Evolutionary conservation across 2,329 filamentous ascomycete species (phyloP).

Genomic region (Triangularia verruculosa): DNA sequence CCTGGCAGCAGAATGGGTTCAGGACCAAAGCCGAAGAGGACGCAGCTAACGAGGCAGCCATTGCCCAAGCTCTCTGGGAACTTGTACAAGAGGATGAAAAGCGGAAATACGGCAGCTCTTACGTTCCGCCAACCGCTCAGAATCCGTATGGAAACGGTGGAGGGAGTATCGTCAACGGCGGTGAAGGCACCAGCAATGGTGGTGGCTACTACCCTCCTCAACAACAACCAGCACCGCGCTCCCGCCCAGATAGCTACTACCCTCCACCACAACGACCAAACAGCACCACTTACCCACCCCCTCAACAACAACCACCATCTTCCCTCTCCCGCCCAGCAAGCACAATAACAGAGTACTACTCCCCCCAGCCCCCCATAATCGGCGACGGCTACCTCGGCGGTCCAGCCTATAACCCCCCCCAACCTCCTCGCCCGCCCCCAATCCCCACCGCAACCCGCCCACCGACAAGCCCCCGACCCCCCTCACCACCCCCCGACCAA

Average conservation of each 20-base stretch:
- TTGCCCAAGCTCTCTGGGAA: conserved; percentile 81
- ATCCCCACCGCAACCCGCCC: conserved; percentile 15
- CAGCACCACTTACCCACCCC: neutral
- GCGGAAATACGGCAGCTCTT: conserved; percentile 51
- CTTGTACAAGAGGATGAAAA: conserved; percentile 76
- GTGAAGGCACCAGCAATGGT: neutral
- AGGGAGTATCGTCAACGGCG: conserved; percentile 30
- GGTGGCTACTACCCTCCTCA: neutral
- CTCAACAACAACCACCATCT: neutral
- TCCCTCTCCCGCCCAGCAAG: neutral
- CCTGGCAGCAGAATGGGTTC: conserved; percentile 69
- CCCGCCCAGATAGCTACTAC: neutral
- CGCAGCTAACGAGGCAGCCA: conserved; percentile 82
- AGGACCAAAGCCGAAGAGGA: conserved; percentile 83
- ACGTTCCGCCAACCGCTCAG: conserved; percentile 48
- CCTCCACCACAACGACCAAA: neutral
- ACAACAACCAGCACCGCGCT: neutral
- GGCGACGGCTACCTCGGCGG: neutral
- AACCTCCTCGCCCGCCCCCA: conserved; percentile 10
- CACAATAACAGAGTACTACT: neutral
- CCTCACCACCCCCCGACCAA: neutral
- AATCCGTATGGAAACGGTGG: conserved; percentile 48
- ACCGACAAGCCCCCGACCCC: neutral
- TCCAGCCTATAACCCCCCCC: neutral
- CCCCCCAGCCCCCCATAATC: neutral